Evolutionary conservation across 2,329 filamentous ascomycete species (phyloP), one percentile per base, ranked within the genome.

Genomic region (Exophiala mesophila): DNA sequence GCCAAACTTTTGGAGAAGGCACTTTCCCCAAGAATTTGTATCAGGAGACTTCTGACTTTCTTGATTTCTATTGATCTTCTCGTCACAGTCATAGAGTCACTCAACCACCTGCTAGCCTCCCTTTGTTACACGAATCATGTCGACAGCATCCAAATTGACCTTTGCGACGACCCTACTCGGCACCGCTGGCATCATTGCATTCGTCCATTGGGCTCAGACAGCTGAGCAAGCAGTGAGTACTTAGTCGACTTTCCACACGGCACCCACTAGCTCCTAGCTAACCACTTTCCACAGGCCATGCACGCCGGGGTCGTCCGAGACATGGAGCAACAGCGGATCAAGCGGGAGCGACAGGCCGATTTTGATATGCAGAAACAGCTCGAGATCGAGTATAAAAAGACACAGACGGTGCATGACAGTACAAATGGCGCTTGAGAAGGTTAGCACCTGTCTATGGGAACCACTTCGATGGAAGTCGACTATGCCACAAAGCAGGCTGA

Each of bases 301-400:
- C 92, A 98, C 60, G 79, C 84, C 54, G 92, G 92, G 32, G 92
- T 98, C 30, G 72, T 97, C 52, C 85, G 90, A 52, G 92, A 98
- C 60, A 85, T 96, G 74, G 90, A 97, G 61, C 88, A 94, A 60
- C 89, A 95, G 63, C 81, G 85, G 33, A 63, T 96, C 53, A 96
- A 96, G 69, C 77, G 79, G 54, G 92, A 98, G 64, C 82, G 92
- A 45, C 86, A 94, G 63, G 78, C 88, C 38, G 92, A 98, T 62
- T 98, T 98, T 59, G 89, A 97, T 53, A 80, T 94, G 77, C 92
- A 98, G 62, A 78, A 75, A 50, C 77, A 76, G 5, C 71, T 98
- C 35, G 89, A 97, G 67, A 78, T 83, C 57, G 86, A 98, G 63
- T 97, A 96, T 65, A 82, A 83, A 62, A 90, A 90, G 63, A 73